Evolutionary conservation across 805 yeast genomes (phyloP), one percentile per base, ranked within the genome.

Genomic region (Sugiyamaella lignohabitans): DNA sequence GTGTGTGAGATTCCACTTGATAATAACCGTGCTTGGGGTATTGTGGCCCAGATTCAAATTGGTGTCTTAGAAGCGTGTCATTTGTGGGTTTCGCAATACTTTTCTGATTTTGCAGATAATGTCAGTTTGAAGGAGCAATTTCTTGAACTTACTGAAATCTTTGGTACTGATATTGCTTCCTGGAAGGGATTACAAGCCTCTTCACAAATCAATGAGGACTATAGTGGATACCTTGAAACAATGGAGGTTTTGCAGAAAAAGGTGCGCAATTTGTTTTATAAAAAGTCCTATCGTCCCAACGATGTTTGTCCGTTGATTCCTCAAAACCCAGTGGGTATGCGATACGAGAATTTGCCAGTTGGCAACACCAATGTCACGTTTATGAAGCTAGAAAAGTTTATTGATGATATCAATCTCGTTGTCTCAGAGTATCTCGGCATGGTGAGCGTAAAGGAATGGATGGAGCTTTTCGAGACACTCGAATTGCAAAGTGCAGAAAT

Each of bases 41-140:
- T 79, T 46, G 80, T 86, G 39, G 80, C 84, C 8, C 86, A 82
- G 58, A 84, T 89, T 38, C 93, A 88, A 59, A 71, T 84, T 34
- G 94, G 94, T 36, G 78, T 88, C 27, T 68, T 88, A 49, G 94
- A 86, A 59, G 86, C 87, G 0, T 67, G 87, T 47, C 73, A 79
- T 38, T 74, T 82, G 24, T 73, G 94, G 62, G 78, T 87, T 18
- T 73, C 78, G 40, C 81, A 82, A 54, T 86, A 84, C 59, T 88
- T 82, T 61, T 65, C 75, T 23, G 93, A 86, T 59, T 86, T 89
- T 58, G 73, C 82, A 3, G 84, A 80, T 59, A 86, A 84, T 55
- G 59, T 82, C 51, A 63, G 67, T 10, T 79, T 82, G 56, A 79
- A 83, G 54, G 67, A 70, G 3, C 68, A 74, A 1, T 73, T 87